Percentiles rank a stretch among this genome's conserved stretches.
Conservation (phyloP, 1,284 basidiomycete species). For the Vanrija sp. region DNA sequence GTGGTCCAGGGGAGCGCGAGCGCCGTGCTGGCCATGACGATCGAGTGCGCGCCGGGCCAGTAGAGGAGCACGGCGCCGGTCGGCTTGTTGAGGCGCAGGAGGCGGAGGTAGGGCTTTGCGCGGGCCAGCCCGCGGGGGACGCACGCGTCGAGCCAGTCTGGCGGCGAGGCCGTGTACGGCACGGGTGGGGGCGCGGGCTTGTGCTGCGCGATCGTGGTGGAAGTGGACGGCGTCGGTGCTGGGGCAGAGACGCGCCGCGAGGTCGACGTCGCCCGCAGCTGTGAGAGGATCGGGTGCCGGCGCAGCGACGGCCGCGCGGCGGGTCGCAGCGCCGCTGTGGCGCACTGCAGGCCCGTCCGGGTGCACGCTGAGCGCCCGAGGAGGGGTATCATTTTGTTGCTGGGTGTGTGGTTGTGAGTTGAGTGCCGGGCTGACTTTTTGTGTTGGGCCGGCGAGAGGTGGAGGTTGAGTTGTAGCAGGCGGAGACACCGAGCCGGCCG, state of each 20-base stretch:
- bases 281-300: not conserved
- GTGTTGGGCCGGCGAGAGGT: no score
- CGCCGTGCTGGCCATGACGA: constrained; percentile 86
- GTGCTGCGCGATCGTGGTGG: not conserved
- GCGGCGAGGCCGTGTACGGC: not conserved
- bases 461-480: no score
- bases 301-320: not conserved
- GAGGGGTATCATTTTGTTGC: constrained; percentile 1
- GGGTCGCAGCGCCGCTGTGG: not conserved
- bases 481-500: no score
- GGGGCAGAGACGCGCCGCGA: not conserved
- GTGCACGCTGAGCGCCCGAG: constrained; percentile 19
- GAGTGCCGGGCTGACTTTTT: no score
- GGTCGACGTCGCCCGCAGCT: not conserved
- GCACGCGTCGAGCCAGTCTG: constrained; percentile 25
- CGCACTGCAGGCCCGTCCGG: constrained; percentile 9
- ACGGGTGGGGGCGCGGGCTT: not conserved
- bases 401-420: not conserved
- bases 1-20: constrained; percentile 61
- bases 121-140: constrained; percentile 31
- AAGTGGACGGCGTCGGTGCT: not conserved
- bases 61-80: constrained; percentile 88
- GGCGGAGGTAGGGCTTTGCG: constrained; percentile 68
- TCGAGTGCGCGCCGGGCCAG: constrained; percentile 96
- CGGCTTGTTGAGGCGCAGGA: constrained; percentile 90